These are phyloP conservation scores for Microbotryum lychnidis-dioicae DNA, from an alignment of 1,284 basidiomycete genomes.

Conservation along the genomic window DNA sequence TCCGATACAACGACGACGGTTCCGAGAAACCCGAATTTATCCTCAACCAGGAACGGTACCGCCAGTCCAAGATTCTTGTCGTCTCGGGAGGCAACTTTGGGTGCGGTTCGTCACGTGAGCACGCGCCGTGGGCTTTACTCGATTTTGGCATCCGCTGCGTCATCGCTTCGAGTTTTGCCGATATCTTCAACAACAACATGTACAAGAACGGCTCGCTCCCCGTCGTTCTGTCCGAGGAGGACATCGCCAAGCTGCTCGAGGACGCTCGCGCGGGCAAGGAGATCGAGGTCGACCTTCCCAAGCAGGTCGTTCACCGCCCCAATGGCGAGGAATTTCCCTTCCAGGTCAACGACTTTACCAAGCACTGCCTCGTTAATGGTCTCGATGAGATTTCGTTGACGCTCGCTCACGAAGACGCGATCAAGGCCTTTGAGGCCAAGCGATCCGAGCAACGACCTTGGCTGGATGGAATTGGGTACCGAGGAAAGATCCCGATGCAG, in stretches of 20 bases:
- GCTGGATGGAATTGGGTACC: slow-evolving; percentile 76
- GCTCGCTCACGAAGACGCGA: slow-evolving; percentile 61
- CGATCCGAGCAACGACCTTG: slow-evolving; percentile 76
- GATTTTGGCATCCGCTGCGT: slow-evolving; percentile 87
- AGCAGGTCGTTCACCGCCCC: slow-evolving; percentile 67
- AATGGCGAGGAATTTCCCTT: slow-evolving; percentile 71
- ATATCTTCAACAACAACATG: slow-evolving; percentile 68
- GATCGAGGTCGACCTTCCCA: slow-evolving; percentile 82
- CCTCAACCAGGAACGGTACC: slow-evolving; percentile 76
- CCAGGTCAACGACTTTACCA: slow-evolving; percentile 73
- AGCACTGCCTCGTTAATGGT: slow-evolving; percentile 85
- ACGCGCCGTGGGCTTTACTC: slow-evolving; percentile 93
- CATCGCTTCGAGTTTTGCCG: slow-evolving; percentile 88
- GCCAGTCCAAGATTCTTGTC: slow-evolving; percentile 72
- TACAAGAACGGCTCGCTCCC: slow-evolving; percentile 98
- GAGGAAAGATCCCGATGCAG: slow-evolving; percentile 46
- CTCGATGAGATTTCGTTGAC: slow-evolving; percentile 90
- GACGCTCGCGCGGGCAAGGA: slow-evolving; percentile 74
- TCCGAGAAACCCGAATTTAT: slow-evolving; percentile 73
- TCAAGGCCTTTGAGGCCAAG: slow-evolving; percentile 66
- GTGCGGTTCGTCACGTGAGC: slow-evolving; percentile 83
- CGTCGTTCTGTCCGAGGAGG: slow-evolving; percentile 62
- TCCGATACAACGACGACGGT: slow-evolving; percentile 69
- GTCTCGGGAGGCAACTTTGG: slow-evolving; percentile 90
- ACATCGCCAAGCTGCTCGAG: slow-evolving; percentile 65